Evolutionary conservation across 108 stramenopile species (phyloP), one percentile per base, ranked within the genome.

Genomic region (Cyclotella sp.): DNA sequence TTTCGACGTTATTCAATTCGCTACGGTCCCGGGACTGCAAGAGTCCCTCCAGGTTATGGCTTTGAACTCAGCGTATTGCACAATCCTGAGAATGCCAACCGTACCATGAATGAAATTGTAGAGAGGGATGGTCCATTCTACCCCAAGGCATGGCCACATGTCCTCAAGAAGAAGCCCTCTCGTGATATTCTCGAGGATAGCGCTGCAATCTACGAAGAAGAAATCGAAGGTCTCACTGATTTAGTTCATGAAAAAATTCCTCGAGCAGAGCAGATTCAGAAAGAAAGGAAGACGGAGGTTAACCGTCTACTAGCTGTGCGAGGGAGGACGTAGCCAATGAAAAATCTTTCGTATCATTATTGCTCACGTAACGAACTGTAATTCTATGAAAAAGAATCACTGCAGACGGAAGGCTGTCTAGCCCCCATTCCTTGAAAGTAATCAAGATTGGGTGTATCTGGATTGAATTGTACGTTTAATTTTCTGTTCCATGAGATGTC

Each of bases 1-100:
- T 89, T 87, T 63, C 85, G 89, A 59, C 84, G 93, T 18, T 91
- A 94, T 64, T 89, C 89, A 12, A 68, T 94, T 49, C 89, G 93
- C 10, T 94, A 94, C 70, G 73, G 78, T 44, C 93, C 90, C n/a
- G 93, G 93, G 13, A 77, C 76, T 15, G 78, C 92, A 12, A 28
- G 63, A 14, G 87, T 94, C 49, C 87, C 89, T 15, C 79, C 76
- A 8, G 93, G 93, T 9, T 94, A 79, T 47, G 89, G 88, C 14
- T 76, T 78, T 0, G 93, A 94, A 78, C 82, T 76, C 29, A 86
- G 84, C 27, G 89, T 87, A 18, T 53, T 94, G 59, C 87, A 81
- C 62, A 77, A 91, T 51, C 54, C 47, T n/a, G 22, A 72, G n/a
- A 91, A 91, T 79, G 93, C 81, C 57, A 89, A 89, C 21, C 59